Evolutionary conservation across 345 rosid species (phyloP).

Genomic region (Citrus reticulata): DNA sequence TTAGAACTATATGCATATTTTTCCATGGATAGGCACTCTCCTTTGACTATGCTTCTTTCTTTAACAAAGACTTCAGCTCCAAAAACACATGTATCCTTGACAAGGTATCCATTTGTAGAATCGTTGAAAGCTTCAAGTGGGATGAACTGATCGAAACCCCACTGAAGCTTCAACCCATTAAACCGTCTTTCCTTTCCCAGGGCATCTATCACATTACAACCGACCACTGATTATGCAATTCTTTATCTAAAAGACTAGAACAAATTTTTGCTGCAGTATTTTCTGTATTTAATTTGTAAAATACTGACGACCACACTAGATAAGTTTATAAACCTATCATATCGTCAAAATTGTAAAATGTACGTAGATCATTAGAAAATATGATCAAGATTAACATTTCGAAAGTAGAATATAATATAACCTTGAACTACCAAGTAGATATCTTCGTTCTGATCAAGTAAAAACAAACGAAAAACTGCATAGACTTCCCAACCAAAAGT

Average conservation of each 20-base stretch:
- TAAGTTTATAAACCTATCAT: too few relatives aligned
- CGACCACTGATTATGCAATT: neutral
- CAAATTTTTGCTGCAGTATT: too few relatives aligned
- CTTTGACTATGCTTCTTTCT: conserved; percentile 31
- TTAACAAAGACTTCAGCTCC: conserved; percentile 45
- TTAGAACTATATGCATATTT: conserved; percentile 16
- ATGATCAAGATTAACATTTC: too few relatives aligned
- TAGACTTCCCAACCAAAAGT: conserved; percentile 50
- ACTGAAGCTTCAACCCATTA: conserved; percentile 23
- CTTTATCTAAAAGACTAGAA: too few relatives aligned
- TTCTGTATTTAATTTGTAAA: too few relatives aligned
- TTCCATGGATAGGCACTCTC: conserved; percentile 28
- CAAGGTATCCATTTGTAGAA: conserved; percentile 31
- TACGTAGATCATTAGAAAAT: too few relatives aligned
- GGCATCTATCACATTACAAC: conserved; percentile 22
- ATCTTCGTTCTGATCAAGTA: conserved; percentile 42
- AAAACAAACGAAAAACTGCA: conserved; percentile 45
- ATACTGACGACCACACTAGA: too few relatives aligned
- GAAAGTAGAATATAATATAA: neutral
- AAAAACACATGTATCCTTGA: conserved; percentile 31
- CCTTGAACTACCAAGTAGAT: conserved; percentile 35
- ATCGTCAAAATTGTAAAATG: too few relatives aligned
- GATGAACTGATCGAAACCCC: conserved; percentile 41
- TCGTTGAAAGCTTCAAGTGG: conserved; percentile 17
- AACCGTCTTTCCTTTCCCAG: conserved; percentile 31